Base-by-base conservation (phyloP, 164 flowering plant species). In the Vitis rotundifolia region DNA sequence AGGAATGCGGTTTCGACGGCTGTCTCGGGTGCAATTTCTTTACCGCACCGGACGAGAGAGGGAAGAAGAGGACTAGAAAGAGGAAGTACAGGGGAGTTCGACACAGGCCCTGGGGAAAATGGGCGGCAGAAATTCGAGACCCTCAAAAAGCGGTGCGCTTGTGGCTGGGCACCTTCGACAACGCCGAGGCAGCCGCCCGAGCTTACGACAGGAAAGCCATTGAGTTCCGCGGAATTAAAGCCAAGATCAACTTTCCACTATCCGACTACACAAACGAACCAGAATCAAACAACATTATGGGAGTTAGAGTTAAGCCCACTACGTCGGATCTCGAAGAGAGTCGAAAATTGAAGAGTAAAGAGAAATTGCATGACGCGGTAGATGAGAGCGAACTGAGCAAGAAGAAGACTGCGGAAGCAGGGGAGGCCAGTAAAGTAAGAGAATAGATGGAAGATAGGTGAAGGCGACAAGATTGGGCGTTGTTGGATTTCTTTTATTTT, bases 131-230 rank as follows among this genome's bases (percentile, higher is more conserved):
- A 75, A 81, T 79, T 5, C 66, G 83, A 9, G 79, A 81, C 66
- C 85, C 85, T 0, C 62, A 51, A 11, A 65, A 69, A 16, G 81
- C 80, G 5, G 70, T 50, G 0, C 29, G 83, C 13, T 83, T 81
- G 37, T 84, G 83, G 85, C 82, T 81, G 2, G 87, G 87, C 7
- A 81, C 82, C 0, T 84, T 84, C 58, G 65, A 66, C 16, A 76
- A 78, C 0, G 83, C 75, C 6, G 87, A 81, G 72, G 72, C 63
- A 0, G 87, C 87, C 0, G 87, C 87, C 5, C 31, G 82, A n/a
- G 85, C 83, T 15, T 81, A 81, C 63, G 85, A 84, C 61, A 56
- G 57, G n/a, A 85, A 85, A 1, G 85, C 87, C 58, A 67, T 81
- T 26, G 58, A 67, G 61, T 84, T 77, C 68, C 78, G 80, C 0